phyloP scores from a whole-genome alignment of 2,329 filamentous ascomycete species.

The Cladobotryum mycophilum region DNA sequence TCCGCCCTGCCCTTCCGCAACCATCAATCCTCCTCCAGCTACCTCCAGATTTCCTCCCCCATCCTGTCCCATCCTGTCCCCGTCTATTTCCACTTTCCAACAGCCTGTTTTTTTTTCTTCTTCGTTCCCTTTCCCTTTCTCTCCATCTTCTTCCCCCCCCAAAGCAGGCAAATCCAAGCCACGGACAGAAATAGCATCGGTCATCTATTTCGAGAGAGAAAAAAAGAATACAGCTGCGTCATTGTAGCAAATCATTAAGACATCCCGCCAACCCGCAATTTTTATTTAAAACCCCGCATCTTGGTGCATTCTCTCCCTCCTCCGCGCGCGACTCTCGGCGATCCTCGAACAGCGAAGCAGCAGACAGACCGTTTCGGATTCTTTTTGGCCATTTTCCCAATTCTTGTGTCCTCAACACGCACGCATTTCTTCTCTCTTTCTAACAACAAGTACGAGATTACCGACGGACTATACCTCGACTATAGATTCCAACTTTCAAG shows the following conservation, averaged over 20 bases:
- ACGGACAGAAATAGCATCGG: no score
- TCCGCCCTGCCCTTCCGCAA: conserved; percentile 4
- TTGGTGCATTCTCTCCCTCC: not conserved
- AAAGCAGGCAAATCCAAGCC: no score
- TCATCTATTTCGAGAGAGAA: no score
- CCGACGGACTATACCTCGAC: no score
- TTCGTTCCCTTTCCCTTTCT: not conserved
- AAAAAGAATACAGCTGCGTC: not conserved
- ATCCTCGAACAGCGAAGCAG: not conserved
- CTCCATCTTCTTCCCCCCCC: not conserved
- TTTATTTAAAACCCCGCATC: conserved; percentile 11
- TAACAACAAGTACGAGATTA: no score
- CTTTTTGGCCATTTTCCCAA: not conserved
- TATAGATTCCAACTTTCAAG: not conserved
- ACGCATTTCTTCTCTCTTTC: not conserved
- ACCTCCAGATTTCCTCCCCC: conserved; percentile 1
- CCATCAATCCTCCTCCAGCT: conserved; percentile 6
- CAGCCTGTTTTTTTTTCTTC: not conserved
- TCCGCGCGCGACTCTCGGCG: not conserved
- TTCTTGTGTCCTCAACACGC: not conserved
- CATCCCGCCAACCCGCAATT: not conserved
- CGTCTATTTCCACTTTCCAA: not conserved
- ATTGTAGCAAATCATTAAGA: not conserved
- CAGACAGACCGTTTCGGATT: no score
- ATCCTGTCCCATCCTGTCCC: not conserved